Base-by-base conservation (phyloP, 1,284 basidiomycete genomes). In the Cutaneotrichosporon spelunceum region DNA sequence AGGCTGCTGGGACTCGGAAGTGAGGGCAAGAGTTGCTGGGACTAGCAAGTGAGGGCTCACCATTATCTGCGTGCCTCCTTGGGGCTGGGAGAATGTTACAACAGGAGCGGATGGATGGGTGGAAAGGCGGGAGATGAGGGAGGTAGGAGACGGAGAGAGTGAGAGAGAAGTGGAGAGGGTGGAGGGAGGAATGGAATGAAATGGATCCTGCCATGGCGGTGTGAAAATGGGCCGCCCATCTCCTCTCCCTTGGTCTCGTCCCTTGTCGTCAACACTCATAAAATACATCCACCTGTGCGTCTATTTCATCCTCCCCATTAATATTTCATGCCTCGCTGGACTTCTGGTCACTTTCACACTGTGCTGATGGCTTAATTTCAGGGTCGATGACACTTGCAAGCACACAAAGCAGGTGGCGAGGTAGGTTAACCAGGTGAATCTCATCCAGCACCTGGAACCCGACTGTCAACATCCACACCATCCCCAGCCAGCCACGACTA, bases 61-160 rank as follows among this genome's bases (percentile, higher is more conserved):
- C 57, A 59, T 57, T 57, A 48, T 57, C 29, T 48, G n/a, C 10
- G 39, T 42, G 39, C 8, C 39, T 42, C 39, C n/a, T 19, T n/a
- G 16, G 3, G 16, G 19, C 7, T 16, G 19, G 16, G 14, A 42
- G 39, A 42, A 9, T 19, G 16, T n/a, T 42, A 42, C 39, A 42
- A 42, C 39, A 42, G 39, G n/a, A 6, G 39, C 9, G 39, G 39
- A 39, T 56, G 54, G 54, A 42, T 48, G 45, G 24, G 45, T 48
- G 10, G 45, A 23, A 5, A n/a, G 21, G n/a, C n/a, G n/a, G n/a
- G n/a, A n/a, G n/a, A n/a, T n/a, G n/a, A n/a, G n/a, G n/a, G n/a
- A n/a, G n/a, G n/a, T n/a, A n/a, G n/a, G n/a, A n/a, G n/a, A n/a
- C n/a, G n/a, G n/a, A 26, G n/a, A 11, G 45, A 13, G 24, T 13